Evolutionary conservation across 1,284 basidiomycete genomes (phyloP), one percentile per base, ranked within the genome.

Genomic region (Leccinum griseonigrum): DNA sequence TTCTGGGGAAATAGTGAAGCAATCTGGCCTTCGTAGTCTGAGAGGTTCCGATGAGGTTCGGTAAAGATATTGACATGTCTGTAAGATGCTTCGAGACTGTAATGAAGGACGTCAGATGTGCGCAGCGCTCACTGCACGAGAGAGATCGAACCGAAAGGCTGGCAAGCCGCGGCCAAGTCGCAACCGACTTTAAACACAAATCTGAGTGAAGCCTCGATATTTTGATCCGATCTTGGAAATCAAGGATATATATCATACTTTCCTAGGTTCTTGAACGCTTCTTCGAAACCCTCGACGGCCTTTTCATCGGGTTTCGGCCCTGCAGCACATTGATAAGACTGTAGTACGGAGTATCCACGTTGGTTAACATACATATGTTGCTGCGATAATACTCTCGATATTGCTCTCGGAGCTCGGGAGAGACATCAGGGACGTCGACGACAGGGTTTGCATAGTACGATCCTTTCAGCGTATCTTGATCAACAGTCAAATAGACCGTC

Each of bases 401-500:
- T 28, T 79, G 74, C 26, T 76, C 69, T 60, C 76, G 79, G 54
- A 87, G 79, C 22, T 78, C 80, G 1, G 80, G 74, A 11, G 85
- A 75, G 3, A 93, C 87, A 32, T 80, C 74, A 0, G 90, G 85
- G 22, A 73, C 68, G 61, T 94, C 91, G 1, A 88, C 71, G 14
- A 90, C 76, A 3, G 94, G 94, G 70, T 97, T 97, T 53, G 92
- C 94, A 73, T 98, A 98, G 77, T 87, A 98, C 0, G 91, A 94
- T 2, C 95, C 95, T 74, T 97, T 97, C 64, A 95, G 79, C 1
- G 82, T 81, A 74, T 97, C 95, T 88, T 64, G 43, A 40, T 48
- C 54, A 52, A 58, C 32, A 29, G 50, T 68, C 28, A 63, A 58
- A 31, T 57, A 32, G 29, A 43, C 29, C 31, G 28, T 56, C 53